Percentiles rank a stretch among this genome's conserved stretches.
These are phyloP conservation scores for Rhizopogon rudus DNA, from an alignment of 768 basidiomycete genomes.

Conservation along the genomic window DNA sequence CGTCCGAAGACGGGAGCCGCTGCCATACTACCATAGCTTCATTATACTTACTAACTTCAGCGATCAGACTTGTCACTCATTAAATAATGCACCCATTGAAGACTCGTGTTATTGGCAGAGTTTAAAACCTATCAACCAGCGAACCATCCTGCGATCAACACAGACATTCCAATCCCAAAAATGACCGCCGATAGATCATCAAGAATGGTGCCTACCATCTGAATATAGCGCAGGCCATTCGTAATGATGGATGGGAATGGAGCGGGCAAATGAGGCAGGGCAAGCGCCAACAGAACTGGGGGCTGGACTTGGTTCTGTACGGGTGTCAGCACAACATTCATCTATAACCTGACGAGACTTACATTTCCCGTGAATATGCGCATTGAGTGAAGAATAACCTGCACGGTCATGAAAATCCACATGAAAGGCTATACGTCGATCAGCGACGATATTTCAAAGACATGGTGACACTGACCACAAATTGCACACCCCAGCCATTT, in stretches of 20 bases:
- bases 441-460: neutral
- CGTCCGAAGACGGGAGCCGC: constrained; percentile 34
- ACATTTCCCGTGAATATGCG: constrained; percentile 70
- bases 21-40: constrained; percentile 30
- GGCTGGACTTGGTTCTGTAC: constrained; percentile 53
- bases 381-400: constrained; percentile 66
- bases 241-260: constrained; percentile 59
- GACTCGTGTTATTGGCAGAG: neutral
- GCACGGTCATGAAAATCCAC: constrained; percentile 73
- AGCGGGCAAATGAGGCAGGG: constrained; percentile 61
- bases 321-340: constrained; percentile 5
- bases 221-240: constrained; percentile 60
- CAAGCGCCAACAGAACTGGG: constrained; percentile 54
- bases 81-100: constrained; percentile 2
- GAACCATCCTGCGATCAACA: constrained; percentile 50
- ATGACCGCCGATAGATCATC: constrained; percentile 69
- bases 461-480: constrained; percentile 43
- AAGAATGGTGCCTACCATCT: constrained; percentile 60
- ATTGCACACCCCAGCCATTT: constrained; percentile 45
- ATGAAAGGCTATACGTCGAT: constrained; percentile 61
- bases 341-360: constrained; percentile 21
- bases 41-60: neutral
- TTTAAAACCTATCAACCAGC: constrained; percentile 7
- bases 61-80: neutral
- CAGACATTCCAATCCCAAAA: constrained; percentile 66